phyloP scores from a whole-genome alignment of 129 eudicot genomes.

The Lactuca saligna region DNA sequence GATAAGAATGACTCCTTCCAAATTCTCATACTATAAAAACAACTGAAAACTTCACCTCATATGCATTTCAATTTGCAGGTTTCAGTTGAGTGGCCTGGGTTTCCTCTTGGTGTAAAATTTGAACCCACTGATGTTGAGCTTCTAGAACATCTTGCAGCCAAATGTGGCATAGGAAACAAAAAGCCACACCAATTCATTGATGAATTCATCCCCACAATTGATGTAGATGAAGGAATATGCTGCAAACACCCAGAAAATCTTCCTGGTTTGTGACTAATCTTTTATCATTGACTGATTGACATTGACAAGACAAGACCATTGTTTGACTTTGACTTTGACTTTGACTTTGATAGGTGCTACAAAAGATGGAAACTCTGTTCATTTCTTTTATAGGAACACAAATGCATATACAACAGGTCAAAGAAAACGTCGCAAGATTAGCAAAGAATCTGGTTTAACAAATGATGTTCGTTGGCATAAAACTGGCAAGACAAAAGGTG shows the following conservation, averaged over 20 bases:
- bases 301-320: not conserved
- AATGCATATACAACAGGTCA: slow-evolving; percentile 87
- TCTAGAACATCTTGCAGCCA: slow-evolving; percentile 75
- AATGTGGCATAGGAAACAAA: slow-evolving; percentile 52
- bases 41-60: slow-evolving; percentile 3
- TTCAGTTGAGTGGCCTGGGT: slow-evolving; percentile 77
- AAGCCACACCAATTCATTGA: slow-evolving; percentile 67
- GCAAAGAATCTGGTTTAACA: slow-evolving; percentile 35
- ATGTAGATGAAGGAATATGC: slow-evolving; percentile 68
- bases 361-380: slow-evolving; percentile 68
- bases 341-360: slow-evolving; percentile 57
- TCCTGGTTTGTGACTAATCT: slow-evolving; percentile 48
- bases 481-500: slow-evolving; percentile 83
- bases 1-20: slow-evolving; percentile 47
- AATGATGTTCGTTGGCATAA: slow-evolving; percentile 90
- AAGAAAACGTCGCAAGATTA: slow-evolving; percentile 80
- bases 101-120: slow-evolving; percentile 87
- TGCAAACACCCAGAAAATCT: slow-evolving; percentile 87
- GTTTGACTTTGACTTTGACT: not conserved
- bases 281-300: not conserved
- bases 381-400: slow-evolving; percentile 68
- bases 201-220: slow-evolving; percentile 91
- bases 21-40: not conserved
- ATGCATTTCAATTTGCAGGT: slow-evolving; percentile 44
- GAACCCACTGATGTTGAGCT: slow-evolving; percentile 87